These are phyloP conservation scores for Penicillium sp. DNA, from an alignment of 2,329 filamentous ascomycete genomes.

Conservation along the genomic window DNA sequence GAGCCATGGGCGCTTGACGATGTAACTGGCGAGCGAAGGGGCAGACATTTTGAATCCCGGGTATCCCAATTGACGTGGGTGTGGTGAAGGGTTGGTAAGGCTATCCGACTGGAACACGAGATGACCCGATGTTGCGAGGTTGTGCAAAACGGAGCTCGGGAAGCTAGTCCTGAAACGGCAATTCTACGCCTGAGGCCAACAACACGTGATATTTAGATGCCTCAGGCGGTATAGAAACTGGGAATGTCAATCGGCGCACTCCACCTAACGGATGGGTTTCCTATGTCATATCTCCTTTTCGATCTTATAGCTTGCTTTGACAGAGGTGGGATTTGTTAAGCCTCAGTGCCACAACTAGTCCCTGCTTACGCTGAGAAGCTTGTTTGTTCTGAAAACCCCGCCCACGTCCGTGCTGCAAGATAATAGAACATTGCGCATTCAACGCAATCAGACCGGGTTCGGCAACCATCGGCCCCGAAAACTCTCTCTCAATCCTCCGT, in stretches of 20 bases:
- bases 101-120: slow-evolving; percentile 37
- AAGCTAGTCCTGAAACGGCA: slow-evolving; percentile 32
- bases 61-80: slow-evolving; percentile 35
- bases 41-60: slow-evolving; percentile 61
- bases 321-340: slow-evolving; percentile 27
- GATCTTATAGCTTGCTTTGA: slow-evolving; percentile 10
- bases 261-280: slow-evolving; percentile 30
- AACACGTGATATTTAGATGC: slow-evolving; percentile 29
- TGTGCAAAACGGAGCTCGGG: slow-evolving; percentile 43
- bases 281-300: slow-evolving; percentile 17
- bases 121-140: slow-evolving; percentile 41
- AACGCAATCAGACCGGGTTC: slow-evolving; percentile 21
- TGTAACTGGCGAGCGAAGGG: slow-evolving; percentile 70
- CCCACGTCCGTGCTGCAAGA: slow-evolving; percentile 32
- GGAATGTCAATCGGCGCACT: slow-evolving; percentile 20
- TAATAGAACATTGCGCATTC: slow-evolving; percentile 30
- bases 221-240: slow-evolving; percentile 24
- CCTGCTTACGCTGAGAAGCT: slow-evolving; percentile 31
- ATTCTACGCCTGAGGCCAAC: slow-evolving; percentile 20
- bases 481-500: slow-evolving; percentile 10
- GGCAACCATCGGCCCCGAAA: slow-evolving; percentile 29
- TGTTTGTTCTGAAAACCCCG: slow-evolving; percentile 26
- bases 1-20: slow-evolving; percentile 85
- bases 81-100: slow-evolving; percentile 33
- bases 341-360: slow-evolving; percentile 23